A percentile compares a stretch with the other conserved stretches of the same genome.
These are phyloP conservation scores for Exophiala phaeomuriformis DNA, from an alignment of 2,329 filamentous ascomycete genomes.

Conservation along the genomic window DNA sequence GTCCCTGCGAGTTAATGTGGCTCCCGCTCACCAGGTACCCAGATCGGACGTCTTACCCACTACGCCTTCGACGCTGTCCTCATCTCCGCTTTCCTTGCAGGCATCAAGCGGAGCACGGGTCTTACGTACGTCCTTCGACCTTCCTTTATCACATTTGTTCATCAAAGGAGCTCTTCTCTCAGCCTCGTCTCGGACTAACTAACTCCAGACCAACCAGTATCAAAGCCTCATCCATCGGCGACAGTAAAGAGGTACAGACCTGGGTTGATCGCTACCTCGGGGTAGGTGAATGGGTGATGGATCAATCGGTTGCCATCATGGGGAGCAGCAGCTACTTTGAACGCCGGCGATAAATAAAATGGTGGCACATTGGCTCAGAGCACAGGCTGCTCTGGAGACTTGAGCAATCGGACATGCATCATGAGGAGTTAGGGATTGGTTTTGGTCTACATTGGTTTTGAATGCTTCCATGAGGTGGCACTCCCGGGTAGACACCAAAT, in stretches of 20 bases:
- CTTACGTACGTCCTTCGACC: conserved; percentile 76
- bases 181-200: conserved; percentile 40
- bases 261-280: conserved; percentile 94
- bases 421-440: conserved; percentile 5
- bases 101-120: conserved; percentile 94
- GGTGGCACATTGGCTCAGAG: neutral
- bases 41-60: conserved; percentile 89
- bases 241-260: conserved; percentile 72
- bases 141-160: conserved; percentile 24
- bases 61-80: conserved; percentile 95
- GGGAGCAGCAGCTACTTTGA: conserved; percentile 86
- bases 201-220: conserved; percentile 55
- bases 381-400: neutral
- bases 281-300: conserved; percentile 96
- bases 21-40: conserved; percentile 51
- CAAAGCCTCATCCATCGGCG: conserved; percentile 75
- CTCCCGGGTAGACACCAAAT: neutral
- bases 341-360: conserved; percentile 61
- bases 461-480: neutral
- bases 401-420: neutral
- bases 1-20: neutral
- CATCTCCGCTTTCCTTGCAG: conserved; percentile 89
- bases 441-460: neutral
- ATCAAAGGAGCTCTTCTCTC: neutral
- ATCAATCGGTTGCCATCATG: conserved; percentile 88